These are phyloP conservation scores for Auricularia auricula-judae DNA, from an alignment of 768 basidiomycete species.

Conservation along the genomic window DNA sequence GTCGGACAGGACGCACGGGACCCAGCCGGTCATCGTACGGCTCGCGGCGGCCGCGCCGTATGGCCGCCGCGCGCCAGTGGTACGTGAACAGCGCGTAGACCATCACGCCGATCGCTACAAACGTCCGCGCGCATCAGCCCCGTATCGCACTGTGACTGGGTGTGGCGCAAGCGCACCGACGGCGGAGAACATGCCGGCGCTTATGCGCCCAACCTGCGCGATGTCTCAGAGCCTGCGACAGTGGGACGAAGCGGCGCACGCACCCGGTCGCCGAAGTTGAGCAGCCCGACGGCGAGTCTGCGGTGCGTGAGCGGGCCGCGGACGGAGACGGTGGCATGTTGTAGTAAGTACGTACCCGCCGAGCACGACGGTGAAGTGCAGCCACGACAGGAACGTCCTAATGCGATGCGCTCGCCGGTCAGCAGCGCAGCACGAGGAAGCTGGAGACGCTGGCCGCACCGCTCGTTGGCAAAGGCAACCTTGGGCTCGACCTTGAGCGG, in stretches of 20 bases:
- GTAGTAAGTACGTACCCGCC: conserved; percentile 32
- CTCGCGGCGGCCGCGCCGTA: conserved; percentile 80
- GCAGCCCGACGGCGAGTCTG: conserved; percentile 80
- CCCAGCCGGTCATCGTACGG: conserved; percentile 96
- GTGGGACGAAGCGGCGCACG: conserved; percentile 9
- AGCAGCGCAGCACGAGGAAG: neutral
- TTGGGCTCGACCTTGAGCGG: conserved; percentile 92
- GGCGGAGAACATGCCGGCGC: conserved; percentile 90
- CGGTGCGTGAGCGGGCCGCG: neutral
- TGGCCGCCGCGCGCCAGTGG: conserved; percentile 92
- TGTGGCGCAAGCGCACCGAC: conserved; percentile 51
- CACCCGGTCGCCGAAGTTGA: conserved; percentile 97
- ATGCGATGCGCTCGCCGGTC: neutral
- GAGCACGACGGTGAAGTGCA: conserved; percentile 95
- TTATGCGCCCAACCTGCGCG: conserved; percentile 79
- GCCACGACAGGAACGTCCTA: conserved; percentile 88
- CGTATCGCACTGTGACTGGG: neutral
- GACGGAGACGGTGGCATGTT: neutral
- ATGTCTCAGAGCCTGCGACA: conserved; percentile 2
- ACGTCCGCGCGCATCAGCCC: conserved; percentile 8
- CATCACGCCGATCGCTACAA: conserved; percentile 90
- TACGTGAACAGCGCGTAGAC: conserved; percentile 90
- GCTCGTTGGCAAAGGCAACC: conserved; percentile 89
- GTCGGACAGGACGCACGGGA: conserved; percentile 60
- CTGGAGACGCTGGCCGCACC: conserved; percentile 14